These are phyloP conservation scores for Herpetomonas samuelpessoai DNA, from an alignment of 208 protist species.

Conservation along the genomic window DNA sequence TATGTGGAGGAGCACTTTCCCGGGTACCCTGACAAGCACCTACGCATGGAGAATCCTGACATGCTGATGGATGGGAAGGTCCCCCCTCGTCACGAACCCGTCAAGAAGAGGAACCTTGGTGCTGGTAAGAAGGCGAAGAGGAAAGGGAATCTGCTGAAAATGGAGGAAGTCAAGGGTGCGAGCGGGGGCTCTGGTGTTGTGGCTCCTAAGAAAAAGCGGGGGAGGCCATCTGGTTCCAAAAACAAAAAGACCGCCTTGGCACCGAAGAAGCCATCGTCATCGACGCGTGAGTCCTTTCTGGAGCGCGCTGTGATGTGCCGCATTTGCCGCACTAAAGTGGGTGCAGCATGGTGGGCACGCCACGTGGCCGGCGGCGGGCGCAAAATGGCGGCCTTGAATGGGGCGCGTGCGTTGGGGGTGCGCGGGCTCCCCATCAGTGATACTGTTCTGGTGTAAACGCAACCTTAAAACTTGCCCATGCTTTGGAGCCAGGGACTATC, in stretches of 20 bases:
- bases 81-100: constrained; percentile 49
- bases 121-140: no score
- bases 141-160: no score
- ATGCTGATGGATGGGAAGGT: constrained; percentile 48
- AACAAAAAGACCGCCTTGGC: neutral
- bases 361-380: constrained; percentile 46
- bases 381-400: no score
- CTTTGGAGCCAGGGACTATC: no score
- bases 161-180: neutral
- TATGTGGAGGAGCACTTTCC: constrained; percentile 64
- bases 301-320: constrained; percentile 63
- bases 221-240: constrained; percentile 15
- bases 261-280: no score
- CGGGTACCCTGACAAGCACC: constrained; percentile 70
- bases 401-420: no score
- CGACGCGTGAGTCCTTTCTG: no score
- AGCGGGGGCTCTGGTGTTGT: neutral
- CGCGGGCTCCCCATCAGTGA: no score
- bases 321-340: constrained; percentile 55
- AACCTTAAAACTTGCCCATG: no score
- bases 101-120: neutral
- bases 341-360: constrained; percentile 32
- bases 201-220: no score
- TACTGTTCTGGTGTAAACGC: no score
- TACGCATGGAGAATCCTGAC: constrained; percentile 61